Base-by-base conservation (phyloP, 2,329 filamentous ascomycete species). In the Sporothrix brunneoviolacea region DNA sequence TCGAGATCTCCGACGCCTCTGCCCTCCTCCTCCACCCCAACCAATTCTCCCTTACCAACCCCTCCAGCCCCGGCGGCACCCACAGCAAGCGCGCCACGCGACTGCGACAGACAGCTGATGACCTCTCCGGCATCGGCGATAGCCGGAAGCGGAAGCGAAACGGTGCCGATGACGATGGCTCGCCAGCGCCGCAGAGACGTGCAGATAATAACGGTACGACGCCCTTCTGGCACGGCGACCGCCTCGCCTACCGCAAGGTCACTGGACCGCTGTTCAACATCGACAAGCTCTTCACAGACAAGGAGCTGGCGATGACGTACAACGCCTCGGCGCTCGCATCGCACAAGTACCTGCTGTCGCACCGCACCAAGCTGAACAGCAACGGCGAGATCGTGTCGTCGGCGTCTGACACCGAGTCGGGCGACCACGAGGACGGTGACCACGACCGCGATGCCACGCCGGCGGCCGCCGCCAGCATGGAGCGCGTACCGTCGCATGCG, bases 221-320 rank as follows among this genome's bases (percentile, higher is more conserved):
- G 2, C 72, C 80, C 7, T 67, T 83, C 21, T 84, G 80, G 80
- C 77, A 80, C 60, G 77, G 72, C 45, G 81, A 84, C 57, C 76
- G 79, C 60, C 68, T 80, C 47, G 70, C 74, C 57, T 67, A 69
- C 51, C 68, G 76, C 51, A 77, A 77, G 61, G 75, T 80, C 59
- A 74, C 77, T 18, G 80, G 78, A 8, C 75, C 79, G 0, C 67
- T 81, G 2, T 84, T 83, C 62, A 84, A 77, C 61, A 77, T 86
- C 53, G 81, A 85, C 59, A 84, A 84, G 68, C 74, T 86, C 33
- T 86, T 86, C 45, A 85, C 82, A 0, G 82, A 86, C 58, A 84
- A 83, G 65, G 82, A 86, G 66, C 71, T 86, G 27, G 74, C 77
- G 4, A 75, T 85, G 70, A 79, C 79, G 24, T 84, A 84, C 62